phyloP scores from a whole-genome alignment of 345 rosid species.

The Carallia pectinifolia region DNA sequence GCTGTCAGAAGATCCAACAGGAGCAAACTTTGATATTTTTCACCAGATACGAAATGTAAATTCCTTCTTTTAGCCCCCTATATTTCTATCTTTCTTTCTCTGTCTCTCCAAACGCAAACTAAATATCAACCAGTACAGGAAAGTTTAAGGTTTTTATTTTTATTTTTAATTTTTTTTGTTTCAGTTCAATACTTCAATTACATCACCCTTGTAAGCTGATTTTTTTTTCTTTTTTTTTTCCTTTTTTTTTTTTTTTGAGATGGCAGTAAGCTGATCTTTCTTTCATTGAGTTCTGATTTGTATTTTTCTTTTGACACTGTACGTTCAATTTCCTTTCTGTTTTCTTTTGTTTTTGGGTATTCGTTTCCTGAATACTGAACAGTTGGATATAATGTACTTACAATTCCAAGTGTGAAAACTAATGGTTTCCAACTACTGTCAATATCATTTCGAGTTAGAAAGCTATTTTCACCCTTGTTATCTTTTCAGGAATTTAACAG shows the following conservation, averaged over 20 bases:
- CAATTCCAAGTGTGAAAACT: slow-evolving; percentile 32
- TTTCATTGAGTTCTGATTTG: slow-evolving; percentile 2
- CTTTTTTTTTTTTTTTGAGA: background rate
- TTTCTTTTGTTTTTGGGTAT: background rate
- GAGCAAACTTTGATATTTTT: slow-evolving; percentile 45
- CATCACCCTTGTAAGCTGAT: too few species aligned
- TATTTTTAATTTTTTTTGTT: background rate
- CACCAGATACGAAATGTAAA: slow-evolving; percentile 47
- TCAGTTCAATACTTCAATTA: too few species aligned
- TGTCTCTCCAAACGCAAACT: slow-evolving; percentile 1
- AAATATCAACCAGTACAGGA: slow-evolving; percentile 38
- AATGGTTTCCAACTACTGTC: slow-evolving; percentile 17
- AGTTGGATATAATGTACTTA: slow-evolving; percentile 27
- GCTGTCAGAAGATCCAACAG: slow-evolving; percentile 55
- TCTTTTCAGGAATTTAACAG: slow-evolving; percentile 13
- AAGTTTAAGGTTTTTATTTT: slow-evolving; percentile 20
- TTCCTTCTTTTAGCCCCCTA: slow-evolving; percentile 15
- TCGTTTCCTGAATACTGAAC: slow-evolving; percentile 20
- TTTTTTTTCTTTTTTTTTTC: background rate
- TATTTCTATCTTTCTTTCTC: background rate
- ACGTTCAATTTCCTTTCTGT: background rate
- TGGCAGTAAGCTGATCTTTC: slow-evolving; percentile 12
- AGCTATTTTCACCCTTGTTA: slow-evolving; percentile 22
- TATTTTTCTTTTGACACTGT: background rate
- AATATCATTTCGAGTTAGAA: slow-evolving; percentile 11